These are phyloP conservation scores for Rhodamnia argentea DNA, from an alignment of 345 rosid species.

Conservation along the genomic window DNA sequence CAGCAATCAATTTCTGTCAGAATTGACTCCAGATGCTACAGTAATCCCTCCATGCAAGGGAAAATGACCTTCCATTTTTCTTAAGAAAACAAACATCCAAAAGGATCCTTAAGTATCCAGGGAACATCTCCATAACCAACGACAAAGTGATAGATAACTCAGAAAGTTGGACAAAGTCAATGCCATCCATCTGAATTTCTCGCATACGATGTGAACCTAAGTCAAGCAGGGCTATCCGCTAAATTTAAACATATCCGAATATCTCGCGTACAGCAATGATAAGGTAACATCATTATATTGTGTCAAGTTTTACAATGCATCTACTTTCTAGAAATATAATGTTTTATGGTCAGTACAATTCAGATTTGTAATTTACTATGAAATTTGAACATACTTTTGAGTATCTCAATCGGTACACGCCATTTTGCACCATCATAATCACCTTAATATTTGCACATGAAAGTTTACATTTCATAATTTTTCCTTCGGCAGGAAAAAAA, in stretches of 20 bases:
- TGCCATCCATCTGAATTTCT: neutral
- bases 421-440: neutral
- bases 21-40: neutral
- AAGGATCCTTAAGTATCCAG: neutral
- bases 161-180: neutral
- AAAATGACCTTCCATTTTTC: neutral
- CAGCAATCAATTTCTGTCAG: neutral
- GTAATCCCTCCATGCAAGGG: neutral
- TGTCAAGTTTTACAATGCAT: neutral
- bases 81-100: neutral
- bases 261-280: neutral
- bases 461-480: neutral
- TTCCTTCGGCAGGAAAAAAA: neutral
- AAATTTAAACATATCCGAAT: neutral
- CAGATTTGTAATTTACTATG: neutral
- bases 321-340: neutral
- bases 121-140: neutral
- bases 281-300: neutral
- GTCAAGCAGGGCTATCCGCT: neutral
- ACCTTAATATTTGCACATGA: neutral
- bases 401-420: neutral
- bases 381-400: neutral
- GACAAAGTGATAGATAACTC: neutral
- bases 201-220: neutral
- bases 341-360: neutral